phyloP scores from a whole-genome alignment of 768 basidiomycete genomes.

The Suillus tomentosus region DNA sequence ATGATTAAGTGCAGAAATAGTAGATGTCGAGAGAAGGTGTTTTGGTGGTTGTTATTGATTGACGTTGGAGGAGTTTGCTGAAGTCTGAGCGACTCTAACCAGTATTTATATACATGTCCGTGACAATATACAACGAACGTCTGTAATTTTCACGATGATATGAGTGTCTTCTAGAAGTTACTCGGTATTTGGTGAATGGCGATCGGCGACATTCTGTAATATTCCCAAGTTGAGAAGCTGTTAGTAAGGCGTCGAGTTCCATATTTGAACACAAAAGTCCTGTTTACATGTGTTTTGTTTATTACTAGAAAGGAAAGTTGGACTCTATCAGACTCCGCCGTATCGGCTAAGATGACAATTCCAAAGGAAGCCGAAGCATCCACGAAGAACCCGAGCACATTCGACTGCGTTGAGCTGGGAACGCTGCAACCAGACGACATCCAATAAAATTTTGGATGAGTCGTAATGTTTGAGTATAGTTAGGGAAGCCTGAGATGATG shows the following conservation, averaged over 20 bases:
- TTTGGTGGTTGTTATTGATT: not conserved
- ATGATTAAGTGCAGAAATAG: slow-evolving; percentile 14
- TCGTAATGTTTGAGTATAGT: no score
- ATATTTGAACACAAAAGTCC: not conserved
- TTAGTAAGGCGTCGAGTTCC: not conserved
- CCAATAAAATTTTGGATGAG: no score
- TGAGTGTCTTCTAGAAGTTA: not conserved
- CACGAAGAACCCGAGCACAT: no score
- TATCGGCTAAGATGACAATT: no score
- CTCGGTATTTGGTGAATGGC: not conserved
- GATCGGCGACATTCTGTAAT: not conserved
- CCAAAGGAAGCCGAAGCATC: no score
- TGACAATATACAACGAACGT: not conserved
- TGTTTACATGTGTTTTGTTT: not conserved
- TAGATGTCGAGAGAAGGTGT: no score
- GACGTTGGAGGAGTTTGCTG: not conserved
- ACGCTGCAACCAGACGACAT: no score
- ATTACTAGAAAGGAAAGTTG: not conserved
- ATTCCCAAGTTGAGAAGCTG: not conserved
- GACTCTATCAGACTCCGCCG: no score
- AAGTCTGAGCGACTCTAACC: not conserved
- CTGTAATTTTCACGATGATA: not conserved
- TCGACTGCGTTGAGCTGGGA: no score
- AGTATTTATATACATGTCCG: not conserved
- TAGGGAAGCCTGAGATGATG: no score